Base-by-base conservation (phyloP, 352 stramenopile species). In the Elongisporangium prolatum region DNA sequence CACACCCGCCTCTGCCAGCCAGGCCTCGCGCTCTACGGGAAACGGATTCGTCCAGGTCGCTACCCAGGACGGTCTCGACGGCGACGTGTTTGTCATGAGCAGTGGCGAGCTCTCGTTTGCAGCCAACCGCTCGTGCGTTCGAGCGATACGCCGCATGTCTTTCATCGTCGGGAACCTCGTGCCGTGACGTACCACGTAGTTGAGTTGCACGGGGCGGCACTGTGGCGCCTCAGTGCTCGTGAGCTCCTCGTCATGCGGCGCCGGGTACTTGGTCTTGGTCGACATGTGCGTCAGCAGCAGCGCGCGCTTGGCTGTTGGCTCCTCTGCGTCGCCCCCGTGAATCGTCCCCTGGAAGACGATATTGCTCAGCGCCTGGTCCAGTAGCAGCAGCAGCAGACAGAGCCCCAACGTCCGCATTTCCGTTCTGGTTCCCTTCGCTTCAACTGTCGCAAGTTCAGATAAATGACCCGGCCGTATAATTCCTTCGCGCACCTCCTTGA, bases 111-210 rank as follows among this genome's bases (percentile, higher is more conserved):
- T 37, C 17, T 4, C 1, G 17, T 20, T 59, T 21, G 22, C 22
- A 7, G 24, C 16, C 54, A 94, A 62, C 61, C 74, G 79, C 1
- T 40, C 59, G 34, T 87, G 65, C 16, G 71, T 76, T 8, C 56
- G 54, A 5, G 49, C 59, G 48, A 91, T 93, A 50, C 77, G 67
- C 8, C 40, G 68, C 25, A 94, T 91, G 59, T 91, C 80, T 48
- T 94, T 94, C 59, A 77, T 75, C 4, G 85, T 94, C 18, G 85
- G 85, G 58, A 77, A 89, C 44, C 85, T 76, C 17, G 82, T 94
- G 56, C 85, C 85, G 53, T 94, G 85, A 20, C 85, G 82, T 44
- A 94, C 65, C 10, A 84, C 85, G 51, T 77, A 89, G 59, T 94
- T 94, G 53, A 92, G 71, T 48, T 94, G 85, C 10, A 86, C 56